Evolutionary conservation across 2,329 filamentous ascomycete species (phyloP).

Genomic region (Colletotrichum chrysophilum): DNA sequence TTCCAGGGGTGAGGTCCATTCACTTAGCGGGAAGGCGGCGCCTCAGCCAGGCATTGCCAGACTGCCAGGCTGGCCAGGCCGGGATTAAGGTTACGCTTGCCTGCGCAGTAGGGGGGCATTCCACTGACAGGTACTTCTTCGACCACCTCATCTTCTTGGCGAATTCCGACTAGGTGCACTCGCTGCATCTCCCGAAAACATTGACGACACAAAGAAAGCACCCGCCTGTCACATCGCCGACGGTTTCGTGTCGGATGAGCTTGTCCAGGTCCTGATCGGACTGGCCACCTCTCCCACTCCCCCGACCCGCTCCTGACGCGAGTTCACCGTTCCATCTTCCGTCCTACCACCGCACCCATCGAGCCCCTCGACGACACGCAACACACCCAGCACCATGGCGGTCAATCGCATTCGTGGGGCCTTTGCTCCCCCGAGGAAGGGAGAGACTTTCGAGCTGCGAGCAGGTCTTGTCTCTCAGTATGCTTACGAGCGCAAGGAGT

Average conservation of each 20-base stretch:
- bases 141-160: conserved; percentile 23
- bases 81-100: conserved; percentile 21
- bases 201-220: neutral
- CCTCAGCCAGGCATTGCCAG: conserved; percentile 6
- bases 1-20: neutral
- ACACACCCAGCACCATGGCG: conserved; percentile 67
- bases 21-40: conserved; percentile 6
- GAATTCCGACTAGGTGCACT: conserved; percentile 8
- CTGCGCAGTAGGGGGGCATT: neutral
- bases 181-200: neutral
- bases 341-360: conserved; percentile 11
- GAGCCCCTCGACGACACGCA: conserved; percentile 30
- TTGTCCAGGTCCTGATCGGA: conserved; percentile 16
- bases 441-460: conserved; percentile 96
- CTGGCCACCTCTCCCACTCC: conserved; percentile 10
- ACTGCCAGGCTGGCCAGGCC: conserved; percentile 1
- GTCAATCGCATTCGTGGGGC: conserved; percentile 96
- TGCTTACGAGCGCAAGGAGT: conserved; percentile 98
- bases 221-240: neutral
- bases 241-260: conserved; percentile 8
- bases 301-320: neutral
- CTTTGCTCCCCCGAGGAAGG: conserved; percentile 91
- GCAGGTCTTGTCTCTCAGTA: conserved; percentile 97
- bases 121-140: conserved; percentile 17
- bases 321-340: neutral